Evolutionary conservation across 352 stramenopile genomes (phyloP), one percentile per base, ranked within the genome.

Genomic region (Phytophthora uliginosa): DNA sequence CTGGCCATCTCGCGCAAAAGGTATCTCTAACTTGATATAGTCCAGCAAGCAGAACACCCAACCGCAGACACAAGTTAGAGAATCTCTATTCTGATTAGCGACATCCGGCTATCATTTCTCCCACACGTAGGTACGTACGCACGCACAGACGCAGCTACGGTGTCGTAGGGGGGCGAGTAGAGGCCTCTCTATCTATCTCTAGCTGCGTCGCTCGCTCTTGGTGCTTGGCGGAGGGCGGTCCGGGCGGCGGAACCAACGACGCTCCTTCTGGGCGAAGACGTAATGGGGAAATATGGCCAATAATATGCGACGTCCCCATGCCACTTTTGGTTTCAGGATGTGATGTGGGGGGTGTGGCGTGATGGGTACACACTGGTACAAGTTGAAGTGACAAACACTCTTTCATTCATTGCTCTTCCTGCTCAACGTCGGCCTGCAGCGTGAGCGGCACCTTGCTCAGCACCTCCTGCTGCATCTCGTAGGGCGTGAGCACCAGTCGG

Each of bases 401-500:
- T 45, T 45, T 45, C 38, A 45, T 45, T 45, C 38, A 61, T 24
- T 17, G 10, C 18, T 63, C 13, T 18, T 62, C 12, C 22, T 59
- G 31, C 17, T 58, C n/a, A n/a, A n/a, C n/a, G n/a, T n/a, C n/a
- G n/a, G n/a, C n/a, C n/a, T n/a, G n/a, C n/a, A n/a, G n/a, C n/a
- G n/a, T n/a, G n/a, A n/a, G n/a, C 1, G 60, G 42, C 28, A 59
- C 61, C 53, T 85, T 85, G 48, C 66, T 79, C 20, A 81, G 51
- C 26, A 94, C 82, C 59, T 90, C 77, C 18, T 81, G 54, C 48
- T 73, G 78, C 86, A 95, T 93, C 22, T 93, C 68, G 69, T 91
- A 91, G 7, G 62, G 73, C 31, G 85, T 90, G 58, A 95, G 80
- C 50, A 95, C 83, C 17, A 92, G 67, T 9, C 71, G 69, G 18